Conservation (phyloP, 805 yeast genomes). For the Blastobotrys mokoenaii region DNA sequence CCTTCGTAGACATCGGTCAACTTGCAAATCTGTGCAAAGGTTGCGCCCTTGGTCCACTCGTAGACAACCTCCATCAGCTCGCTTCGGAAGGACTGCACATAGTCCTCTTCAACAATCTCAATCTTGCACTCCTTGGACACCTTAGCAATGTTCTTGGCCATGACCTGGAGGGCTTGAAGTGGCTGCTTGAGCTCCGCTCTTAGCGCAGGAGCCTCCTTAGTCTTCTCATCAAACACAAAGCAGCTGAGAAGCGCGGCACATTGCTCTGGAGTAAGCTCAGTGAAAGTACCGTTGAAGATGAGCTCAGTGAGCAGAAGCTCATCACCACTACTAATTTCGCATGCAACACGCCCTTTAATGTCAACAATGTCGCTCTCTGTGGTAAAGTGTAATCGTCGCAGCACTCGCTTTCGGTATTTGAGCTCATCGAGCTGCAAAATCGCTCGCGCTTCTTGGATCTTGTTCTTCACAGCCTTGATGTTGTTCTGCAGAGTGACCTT, state of each 20-base stretch:
- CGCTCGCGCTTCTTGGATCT: conserved; percentile 77
- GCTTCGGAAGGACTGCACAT: conserved; percentile 82
- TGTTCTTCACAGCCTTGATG: conserved; percentile 50
- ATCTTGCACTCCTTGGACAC: conserved; percentile 83
- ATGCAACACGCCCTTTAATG: conserved; percentile 94
- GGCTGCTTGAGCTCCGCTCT: conserved; percentile 92
- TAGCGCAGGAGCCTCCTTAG: conserved; percentile 75
- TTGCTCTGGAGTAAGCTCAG: conserved; percentile 78
- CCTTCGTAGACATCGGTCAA: conserved; percentile 99
- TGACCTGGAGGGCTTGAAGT: conserved; percentile 74
- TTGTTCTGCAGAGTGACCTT: conserved; percentile 56
- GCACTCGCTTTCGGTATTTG: conserved; percentile 84
- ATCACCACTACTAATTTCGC: conserved; percentile 89
- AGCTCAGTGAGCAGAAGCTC: conserved; percentile 74
- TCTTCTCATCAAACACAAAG: conserved; percentile 94
- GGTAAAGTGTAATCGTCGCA: conserved; percentile 85
- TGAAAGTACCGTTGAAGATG: conserved; percentile 91
- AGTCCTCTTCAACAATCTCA: conserved; percentile 84
- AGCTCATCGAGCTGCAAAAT: conserved; percentile 91
- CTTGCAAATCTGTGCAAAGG: conserved; percentile 93
- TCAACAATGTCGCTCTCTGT: conserved; percentile 87
- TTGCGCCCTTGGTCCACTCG: conserved; percentile 95
- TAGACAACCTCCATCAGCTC: conserved; percentile 95
- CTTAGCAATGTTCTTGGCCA: conserved; percentile 87
- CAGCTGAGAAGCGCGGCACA: conserved; percentile 89